Percentiles rank a stretch among this genome's conserved stretches.
Conservation (phyloP, 306 rosid genomes). For the Dicorynia guianensis region DNA sequence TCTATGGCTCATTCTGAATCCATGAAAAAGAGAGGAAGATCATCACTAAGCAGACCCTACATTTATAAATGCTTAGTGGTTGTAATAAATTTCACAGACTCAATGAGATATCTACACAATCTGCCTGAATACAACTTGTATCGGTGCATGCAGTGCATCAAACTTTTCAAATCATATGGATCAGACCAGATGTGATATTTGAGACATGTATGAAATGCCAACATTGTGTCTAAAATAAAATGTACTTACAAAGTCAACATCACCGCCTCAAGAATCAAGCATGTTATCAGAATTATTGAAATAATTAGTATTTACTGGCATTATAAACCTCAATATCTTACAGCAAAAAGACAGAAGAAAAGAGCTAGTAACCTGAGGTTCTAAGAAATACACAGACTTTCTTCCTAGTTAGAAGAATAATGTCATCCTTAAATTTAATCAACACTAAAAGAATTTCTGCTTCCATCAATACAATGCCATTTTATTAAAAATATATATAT, state of each 20-base stretch:
- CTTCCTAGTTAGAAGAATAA: too few relatives aligned
- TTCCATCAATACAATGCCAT: too few relatives aligned
- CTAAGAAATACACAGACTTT: too few relatives aligned
- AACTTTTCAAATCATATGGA: not conserved
- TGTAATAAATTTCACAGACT: not conserved
- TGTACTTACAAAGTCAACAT: not conserved
- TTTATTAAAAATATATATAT: too few relatives aligned
- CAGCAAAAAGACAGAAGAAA: too few relatives aligned
- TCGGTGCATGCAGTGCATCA: not conserved
- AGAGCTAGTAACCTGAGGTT: too few relatives aligned
- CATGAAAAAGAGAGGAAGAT: too few relatives aligned
- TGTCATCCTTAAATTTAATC: too few relatives aligned
- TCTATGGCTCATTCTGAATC: conserved; percentile 8
- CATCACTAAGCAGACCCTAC: not conserved
- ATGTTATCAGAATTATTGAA: too few relatives aligned
- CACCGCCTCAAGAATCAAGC: too few relatives aligned
- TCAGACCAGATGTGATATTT: not conserved
- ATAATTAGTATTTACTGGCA: too few relatives aligned
- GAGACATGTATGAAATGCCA: not conserved
- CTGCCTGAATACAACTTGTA: not conserved
- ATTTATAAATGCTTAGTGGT: conserved; percentile 5
- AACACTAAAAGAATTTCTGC: too few relatives aligned
- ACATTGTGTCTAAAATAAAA: not conserved
- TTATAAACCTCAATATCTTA: not conserved
- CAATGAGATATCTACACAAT: not conserved